A percentile compares a stretch with the other conserved stretches of the same genome.
phyloP scores from a whole-genome alignment of 1,284 basidiomycete genomes.

The Rhizoctonia solani region DNA sequence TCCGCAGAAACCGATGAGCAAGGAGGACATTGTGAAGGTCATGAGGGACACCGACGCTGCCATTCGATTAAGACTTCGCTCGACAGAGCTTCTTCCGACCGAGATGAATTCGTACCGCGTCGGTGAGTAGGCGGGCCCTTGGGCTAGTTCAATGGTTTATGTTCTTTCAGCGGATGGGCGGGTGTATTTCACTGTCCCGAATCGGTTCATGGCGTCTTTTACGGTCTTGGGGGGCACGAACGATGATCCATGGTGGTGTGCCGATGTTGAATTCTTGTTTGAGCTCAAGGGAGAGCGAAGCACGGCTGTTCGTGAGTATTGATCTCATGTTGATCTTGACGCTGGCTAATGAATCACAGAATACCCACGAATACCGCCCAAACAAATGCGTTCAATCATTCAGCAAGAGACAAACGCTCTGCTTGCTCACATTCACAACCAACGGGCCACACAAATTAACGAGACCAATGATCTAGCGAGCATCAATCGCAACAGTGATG shows the following conservation, averaged over 20 bases:
- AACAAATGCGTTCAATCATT: conserved; percentile 4
- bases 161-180: conserved; percentile 64
- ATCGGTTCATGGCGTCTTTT: conserved; percentile 75
- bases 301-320: not conserved
- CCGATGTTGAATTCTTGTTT: conserved; percentile 75
- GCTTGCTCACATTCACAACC: conserved; percentile 12
- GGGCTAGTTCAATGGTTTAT: not conserved
- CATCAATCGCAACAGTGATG: conserved; percentile 44
- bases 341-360: not conserved
- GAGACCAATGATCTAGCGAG: conserved; percentile 46
- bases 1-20: conserved; percentile 69
- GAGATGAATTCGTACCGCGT: conserved; percentile 77
- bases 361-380: conserved; percentile 27
- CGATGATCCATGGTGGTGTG: conserved; percentile 81
- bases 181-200: conserved; percentile 71
- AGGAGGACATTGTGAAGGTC: conserved; percentile 66
- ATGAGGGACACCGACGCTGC: conserved; percentile 73
- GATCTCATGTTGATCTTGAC: not conserved
- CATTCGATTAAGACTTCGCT: conserved; percentile 74
- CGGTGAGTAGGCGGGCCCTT: conserved; percentile 50
- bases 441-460: conserved; percentile 6
- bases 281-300: conserved; percentile 58
- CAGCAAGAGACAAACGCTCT: conserved; percentile 11
- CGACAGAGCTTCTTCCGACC: conserved; percentile 71
- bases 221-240: conserved; percentile 69